Evolutionary conservation across 2,329 filamentous ascomycete species (phyloP).

Genomic region (Penicillium sp.): DNA sequence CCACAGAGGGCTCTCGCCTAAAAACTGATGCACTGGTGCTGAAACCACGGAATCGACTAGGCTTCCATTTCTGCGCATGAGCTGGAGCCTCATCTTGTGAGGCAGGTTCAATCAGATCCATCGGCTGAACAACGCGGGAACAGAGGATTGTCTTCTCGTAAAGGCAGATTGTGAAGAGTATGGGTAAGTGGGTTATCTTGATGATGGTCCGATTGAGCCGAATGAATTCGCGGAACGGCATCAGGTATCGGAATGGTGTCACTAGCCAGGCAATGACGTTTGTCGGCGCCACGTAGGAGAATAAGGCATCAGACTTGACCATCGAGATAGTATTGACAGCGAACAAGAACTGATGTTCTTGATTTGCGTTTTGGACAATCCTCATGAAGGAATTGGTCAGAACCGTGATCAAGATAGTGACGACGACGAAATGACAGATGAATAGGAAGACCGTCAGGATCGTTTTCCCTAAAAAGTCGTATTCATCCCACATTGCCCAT

Average conservation of each 20-base stretch:
- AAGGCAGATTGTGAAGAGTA: slow-evolving; percentile 79
- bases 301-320: slow-evolving; percentile 96
- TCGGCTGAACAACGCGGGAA: slow-evolving; percentile 73
- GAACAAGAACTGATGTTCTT: slow-evolving; percentile 90
- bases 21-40: slow-evolving; percentile 62
- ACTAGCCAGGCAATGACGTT: slow-evolving; percentile 90
- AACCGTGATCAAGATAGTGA: slow-evolving; percentile 94
- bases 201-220: slow-evolving; percentile 86
- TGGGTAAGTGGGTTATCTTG: slow-evolving; percentile 83
- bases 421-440: slow-evolving; percentile 91
- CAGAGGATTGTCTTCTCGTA: slow-evolving; percentile 83
- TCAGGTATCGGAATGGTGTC: slow-evolving; percentile 74
- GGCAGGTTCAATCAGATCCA: slow-evolving; percentile 76
- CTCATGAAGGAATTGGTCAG: slow-evolving; percentile 94
- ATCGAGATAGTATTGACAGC: slow-evolving; percentile 96
- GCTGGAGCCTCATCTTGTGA: slow-evolving; percentile 50
- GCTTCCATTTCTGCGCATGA: slow-evolving; percentile 58
- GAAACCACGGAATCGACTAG: slow-evolving; percentile 62
- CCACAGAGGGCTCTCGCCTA: slow-evolving; percentile 79
- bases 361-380: slow-evolving; percentile 86
- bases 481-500: slow-evolving; percentile 83
- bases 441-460: slow-evolving; percentile 81
- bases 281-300: slow-evolving; percentile 87
- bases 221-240: slow-evolving; percentile 79
- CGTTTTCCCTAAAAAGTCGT: slow-evolving; percentile 73